A percentile compares a stretch with the other conserved stretches of the same genome.
phyloP scores from a whole-genome alignment of 225 moss, liverwort and hornwort species.

The Neckera pumila region DNA sequence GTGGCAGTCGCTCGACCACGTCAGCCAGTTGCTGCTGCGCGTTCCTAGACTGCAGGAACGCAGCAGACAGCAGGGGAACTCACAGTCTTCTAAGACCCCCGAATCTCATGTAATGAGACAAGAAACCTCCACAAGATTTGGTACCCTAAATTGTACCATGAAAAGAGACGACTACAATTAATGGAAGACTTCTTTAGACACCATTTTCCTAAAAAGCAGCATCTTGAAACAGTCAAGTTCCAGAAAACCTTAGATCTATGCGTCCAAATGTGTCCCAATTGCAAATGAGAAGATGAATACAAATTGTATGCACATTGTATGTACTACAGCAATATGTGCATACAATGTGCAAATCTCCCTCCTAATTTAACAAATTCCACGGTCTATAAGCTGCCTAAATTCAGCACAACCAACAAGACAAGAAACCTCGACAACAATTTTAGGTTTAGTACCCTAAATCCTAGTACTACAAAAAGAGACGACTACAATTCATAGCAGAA shows the following conservation, averaged over 20 bases:
- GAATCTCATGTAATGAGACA: too few species aligned
- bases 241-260: not conserved
- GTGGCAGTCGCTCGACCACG: too few species aligned
- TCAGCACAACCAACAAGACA: not conserved
- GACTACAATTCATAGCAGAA: not conserved
- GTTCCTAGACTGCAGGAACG: too few species aligned
- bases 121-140: not conserved
- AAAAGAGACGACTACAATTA: not conserved
- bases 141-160: not conserved
- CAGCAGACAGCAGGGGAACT: too few species aligned
- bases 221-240: not conserved
- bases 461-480: not conserved
- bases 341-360: not conserved
- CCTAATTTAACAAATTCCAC: not conserved
- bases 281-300: not conserved
- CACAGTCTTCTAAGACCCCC: too few species aligned
- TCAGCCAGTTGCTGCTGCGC: too few species aligned
- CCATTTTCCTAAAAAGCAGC: not conserved
- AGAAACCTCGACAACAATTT: not conserved
- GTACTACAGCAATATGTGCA: not conserved
- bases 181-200: not conserved
- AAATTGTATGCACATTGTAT: too few species aligned
- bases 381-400: not conserved
- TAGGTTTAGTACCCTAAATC: not conserved
- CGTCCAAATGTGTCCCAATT: not conserved